Base-by-base conservation (phyloP, 2,329 filamentous ascomycete species). In the Raffaelea arxii region DNA sequence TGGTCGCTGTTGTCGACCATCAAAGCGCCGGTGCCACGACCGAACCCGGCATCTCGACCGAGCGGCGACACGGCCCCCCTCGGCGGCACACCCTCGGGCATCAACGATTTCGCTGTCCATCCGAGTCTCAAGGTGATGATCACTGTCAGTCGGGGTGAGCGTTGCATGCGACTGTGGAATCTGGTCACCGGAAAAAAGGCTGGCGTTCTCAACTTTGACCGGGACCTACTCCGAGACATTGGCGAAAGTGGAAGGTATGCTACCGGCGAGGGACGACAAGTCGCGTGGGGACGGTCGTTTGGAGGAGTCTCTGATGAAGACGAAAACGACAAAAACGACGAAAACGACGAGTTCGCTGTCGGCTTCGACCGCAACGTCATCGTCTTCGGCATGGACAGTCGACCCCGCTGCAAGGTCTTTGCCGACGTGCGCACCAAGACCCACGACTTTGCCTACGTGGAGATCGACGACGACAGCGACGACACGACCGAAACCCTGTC, bases 111-210 rank as follows among this genome's bases (percentile, higher is more conserved):
- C 62, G 88, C 91, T 2, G 84, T 98, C 23, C 92, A 98, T 62
- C 91, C 92, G 1, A 94, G 86, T 62, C 87, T 94, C 77, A 97
- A 96, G 68, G 71, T 98, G 43, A 95, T 97, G 86, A 80, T 98
- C 50, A 94, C 80, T 56, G 89, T 97, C 9, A 84, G 87, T 55
- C 87, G 84, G 57, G 89, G 89, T 53, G 92, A 98, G 68, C 82
- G 80, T 53, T 88, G 83, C 59, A 94, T 98, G 86, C 74, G 92
- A 53, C 65, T 97, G 53, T 98, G 92, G 92, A 97, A 98, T 59
- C 64, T 98, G 53, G 89, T 97, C 54, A 97, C 91, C 3, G 92
- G 90, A 16, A 94, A 91, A 69, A 96, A 95, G 68, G 90, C 90
- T 1, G 88, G 90, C 25, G 90, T 95, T 44, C 68, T 98, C 55